Base-by-base conservation (phyloP, 768 basidiomycete genomes). In the Russula abietina region DNA sequence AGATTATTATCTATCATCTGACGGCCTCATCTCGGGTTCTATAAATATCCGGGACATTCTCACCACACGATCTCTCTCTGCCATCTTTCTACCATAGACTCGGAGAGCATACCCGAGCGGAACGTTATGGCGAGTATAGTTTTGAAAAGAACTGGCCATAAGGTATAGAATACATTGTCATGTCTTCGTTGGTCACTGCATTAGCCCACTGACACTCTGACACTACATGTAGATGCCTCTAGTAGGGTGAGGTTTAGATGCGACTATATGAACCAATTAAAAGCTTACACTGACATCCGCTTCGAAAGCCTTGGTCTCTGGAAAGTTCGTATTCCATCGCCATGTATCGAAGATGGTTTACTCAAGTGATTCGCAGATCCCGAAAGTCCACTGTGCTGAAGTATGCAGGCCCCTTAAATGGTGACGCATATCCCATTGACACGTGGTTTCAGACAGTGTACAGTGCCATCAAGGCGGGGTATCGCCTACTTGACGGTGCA, bases 401-500 rank as follows among this genome's bases (percentile, higher is more conserved):
- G 85, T 86, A 64, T 17, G 39, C 38, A 24, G 28, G 10, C 2
- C 36, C 38, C 28, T 24, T 24, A 9, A 26, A 19, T 33, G 12
- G 4, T 46, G 16, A 41, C 2, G n/a, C 52, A 57, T 16, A 52
- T 45, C 17, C 36, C 51, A 8, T 48, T 32, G 51, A 54, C 28
- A 38, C 16, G 41, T n/a, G 22, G 16, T 39, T 7, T 58, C 69
- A 91, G 83, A 84, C 82, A 57, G 91, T 95, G 55, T 93, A 92
- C 78, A 76, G 86, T 61, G 91, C 93, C 19, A 88, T 94, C 76
- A 91, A 91, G 73, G 78, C 80, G 28, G 93, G 93, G 0, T 93
- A 92, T 72, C 85, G 93, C 65, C 87, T 96, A 59, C 79, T 96
- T 59, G 92, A 93, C 60, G 87, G 89, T 64, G 91, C 91, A 36